phyloP scores from a whole-genome alignment of 2,329 filamentous ascomycete genomes.

The Penicillium thymicola region DNA sequence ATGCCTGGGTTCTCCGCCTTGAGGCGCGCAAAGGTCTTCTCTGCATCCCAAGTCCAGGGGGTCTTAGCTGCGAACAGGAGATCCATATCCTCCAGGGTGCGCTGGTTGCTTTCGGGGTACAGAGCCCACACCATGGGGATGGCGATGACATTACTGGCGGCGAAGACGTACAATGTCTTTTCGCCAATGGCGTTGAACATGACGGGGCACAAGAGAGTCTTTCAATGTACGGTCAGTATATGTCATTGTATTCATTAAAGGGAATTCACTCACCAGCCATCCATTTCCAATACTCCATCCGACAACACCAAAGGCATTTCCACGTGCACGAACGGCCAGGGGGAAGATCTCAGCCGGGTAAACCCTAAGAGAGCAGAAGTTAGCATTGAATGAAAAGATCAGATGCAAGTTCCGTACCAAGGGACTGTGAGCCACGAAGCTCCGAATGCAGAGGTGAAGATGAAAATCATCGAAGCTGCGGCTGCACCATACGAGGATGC shows the following conservation, averaged over 20 bases:
- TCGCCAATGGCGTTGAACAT: conserved; percentile 64
- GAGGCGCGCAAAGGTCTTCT: conserved; percentile 60
- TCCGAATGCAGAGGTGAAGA: conserved; percentile 64
- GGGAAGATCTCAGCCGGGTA: conserved; percentile 74
- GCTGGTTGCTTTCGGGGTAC: conserved; percentile 71
- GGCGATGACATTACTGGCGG: conserved; percentile 61
- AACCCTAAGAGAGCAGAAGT: conserved; percentile 35
- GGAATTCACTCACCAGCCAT: conserved; percentile 49
- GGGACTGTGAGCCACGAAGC: conserved; percentile 62
- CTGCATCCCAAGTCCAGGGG: conserved; percentile 69
- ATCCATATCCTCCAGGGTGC: conserved; percentile 73
- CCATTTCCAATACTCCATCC: conserved; percentile 75
- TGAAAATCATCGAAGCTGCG: conserved; percentile 67
- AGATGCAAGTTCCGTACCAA: conserved; percentile 30
- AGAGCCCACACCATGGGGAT: conserved; percentile 70
- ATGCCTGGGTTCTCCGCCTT: conserved; percentile 59
- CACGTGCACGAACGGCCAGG: conserved; percentile 66
- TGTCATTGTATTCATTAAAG: conserved; percentile 18
- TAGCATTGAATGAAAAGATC: neutral
- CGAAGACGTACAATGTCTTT: conserved; percentile 73
- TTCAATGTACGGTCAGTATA: conserved; percentile 9
- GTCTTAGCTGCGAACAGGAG: conserved; percentile 65
- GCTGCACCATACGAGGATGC: conserved; percentile 58
- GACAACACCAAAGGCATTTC: conserved; percentile 72
- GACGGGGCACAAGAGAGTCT: conserved; percentile 53